These are phyloP conservation scores for Adansonia grandidieri DNA, from an alignment of 441 rosid species.

Conservation along the genomic window DNA sequence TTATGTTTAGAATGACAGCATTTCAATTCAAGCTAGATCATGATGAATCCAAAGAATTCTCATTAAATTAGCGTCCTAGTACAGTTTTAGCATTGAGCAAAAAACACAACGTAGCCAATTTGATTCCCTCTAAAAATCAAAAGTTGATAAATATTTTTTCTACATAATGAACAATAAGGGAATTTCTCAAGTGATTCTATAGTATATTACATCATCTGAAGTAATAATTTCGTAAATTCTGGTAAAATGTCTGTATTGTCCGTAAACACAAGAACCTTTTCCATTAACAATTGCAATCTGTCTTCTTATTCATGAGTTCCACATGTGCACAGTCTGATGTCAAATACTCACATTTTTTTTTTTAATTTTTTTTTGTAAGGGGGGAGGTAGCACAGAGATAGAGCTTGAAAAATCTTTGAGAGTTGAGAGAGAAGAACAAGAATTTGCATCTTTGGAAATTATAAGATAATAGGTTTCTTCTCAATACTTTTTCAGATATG, in stretches of 20 bases:
- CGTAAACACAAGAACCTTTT: background rate
- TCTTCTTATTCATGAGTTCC: background rate
- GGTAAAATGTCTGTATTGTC: background rate
- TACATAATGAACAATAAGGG: background rate
- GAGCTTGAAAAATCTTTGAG: background rate
- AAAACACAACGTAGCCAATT: background rate
- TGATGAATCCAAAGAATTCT: background rate
- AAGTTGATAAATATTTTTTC: background rate
- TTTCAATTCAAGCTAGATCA: background rate
- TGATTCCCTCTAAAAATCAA: background rate
- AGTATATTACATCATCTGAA: background rate
- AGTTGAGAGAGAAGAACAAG: background rate
- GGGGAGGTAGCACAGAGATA: background rate
- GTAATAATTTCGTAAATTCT: slow-evolving; percentile 6
- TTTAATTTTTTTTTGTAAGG: background rate
- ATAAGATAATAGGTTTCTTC: slow-evolving; percentile 4
- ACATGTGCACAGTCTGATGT: background rate
- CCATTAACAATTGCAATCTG: background rate
- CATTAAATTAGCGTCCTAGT: background rate
- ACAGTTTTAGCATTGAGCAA: slow-evolving; percentile 1
- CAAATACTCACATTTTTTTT: background rate
- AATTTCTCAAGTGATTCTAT: background rate
- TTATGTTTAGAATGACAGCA: background rate
- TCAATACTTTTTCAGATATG: background rate
- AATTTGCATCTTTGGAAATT: background rate